Evolutionary conservation across 192 early-diverging fungal species (phyloP).

Genomic region (Linnemannia hyalina): DNA sequence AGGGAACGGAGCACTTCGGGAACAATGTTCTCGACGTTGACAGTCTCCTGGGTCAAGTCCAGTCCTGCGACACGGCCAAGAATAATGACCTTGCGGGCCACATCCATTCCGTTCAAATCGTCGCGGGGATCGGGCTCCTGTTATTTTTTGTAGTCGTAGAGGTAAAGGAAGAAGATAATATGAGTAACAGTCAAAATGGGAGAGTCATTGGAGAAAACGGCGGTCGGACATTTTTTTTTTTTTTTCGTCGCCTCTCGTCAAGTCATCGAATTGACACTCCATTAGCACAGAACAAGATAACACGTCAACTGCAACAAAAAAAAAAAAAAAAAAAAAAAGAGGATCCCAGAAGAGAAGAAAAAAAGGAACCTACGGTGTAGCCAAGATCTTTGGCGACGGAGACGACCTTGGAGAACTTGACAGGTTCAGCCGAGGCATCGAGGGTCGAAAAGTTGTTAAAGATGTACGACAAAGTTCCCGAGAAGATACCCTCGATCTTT

Average conservation of each 20-base stretch:
- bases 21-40: conserved; percentile 96
- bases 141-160: not conserved
- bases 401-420: conserved; percentile 91
- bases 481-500: conserved; percentile 97
- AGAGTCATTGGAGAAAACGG: not conserved
- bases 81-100: conserved; percentile 96
- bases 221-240: not conserved
- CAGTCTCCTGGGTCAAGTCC: conserved; percentile 78
- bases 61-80: conserved; percentile 91
- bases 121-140: conserved; percentile 98
- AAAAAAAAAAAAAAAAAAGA: not conserved
- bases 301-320: not conserved
- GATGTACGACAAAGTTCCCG: conserved; percentile 96
- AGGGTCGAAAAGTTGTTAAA: conserved; percentile 96
- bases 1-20: conserved; percentile 82
- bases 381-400: conserved; percentile 90
- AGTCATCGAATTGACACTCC: conserved; percentile 1
- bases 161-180: not conserved
- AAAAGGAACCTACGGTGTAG: conserved; percentile 77
- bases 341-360: conserved; percentile 6
- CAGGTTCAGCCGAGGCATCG: conserved; percentile 58
- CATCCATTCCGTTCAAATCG: conserved; percentile 99
- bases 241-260: not conserved
- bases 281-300: not conserved
- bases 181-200: conserved; percentile 4